Evolutionary conservation across 164 flowering plant species (phyloP), one percentile per base, ranked within the genome.

Genomic region (Piper longum): DNA sequence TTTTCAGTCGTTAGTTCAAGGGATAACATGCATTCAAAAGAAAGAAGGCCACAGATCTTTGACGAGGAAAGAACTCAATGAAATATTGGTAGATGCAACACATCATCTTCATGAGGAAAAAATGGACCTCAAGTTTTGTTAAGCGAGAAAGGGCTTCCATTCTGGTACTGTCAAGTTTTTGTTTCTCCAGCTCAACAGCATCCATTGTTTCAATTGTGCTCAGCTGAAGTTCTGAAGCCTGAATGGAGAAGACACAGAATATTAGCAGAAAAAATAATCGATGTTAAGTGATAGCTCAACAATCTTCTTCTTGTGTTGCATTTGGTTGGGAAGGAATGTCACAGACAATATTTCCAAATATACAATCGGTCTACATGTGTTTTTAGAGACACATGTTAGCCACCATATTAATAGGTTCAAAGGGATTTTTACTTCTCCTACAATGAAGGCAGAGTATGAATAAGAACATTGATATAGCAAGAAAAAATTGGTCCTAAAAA

Each of bases 181-280:
- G 92, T 80, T 93, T 93, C 78, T 93, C 98, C 60, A 85, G 56
- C 16, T 93, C 98, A 74, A 72, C 95, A 69, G 98, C 98, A 63
- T 93, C 89, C 92, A 93, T 84, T 36, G 80, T 86, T 76, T 93
- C 95, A 84, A 81, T 89, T 89, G 77, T 90, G 51, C 74, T 83
- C 56, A 71, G 77, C 76, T 93, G 98, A 66, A 93, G 72, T 67
- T 85, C 82, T 61, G 95, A 85, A 77, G 97, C 98, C 98, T 93
- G 80, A 68, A 40, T 5, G 6, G 36, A 3, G 36, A 8, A 36
- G 44, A 51, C 11, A 51, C 16, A 39, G 40, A n/a, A 12, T 54
- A 54, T 5, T 16, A 54, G 5, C 18, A 40, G 11, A 60, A 6
- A 14, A 13, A 42, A 41, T 26, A 42, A 2, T 40, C 5, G 6